Base-by-base conservation (phyloP, 2,329 filamentous ascomycete genomes). In the Alternaria panax region DNA sequence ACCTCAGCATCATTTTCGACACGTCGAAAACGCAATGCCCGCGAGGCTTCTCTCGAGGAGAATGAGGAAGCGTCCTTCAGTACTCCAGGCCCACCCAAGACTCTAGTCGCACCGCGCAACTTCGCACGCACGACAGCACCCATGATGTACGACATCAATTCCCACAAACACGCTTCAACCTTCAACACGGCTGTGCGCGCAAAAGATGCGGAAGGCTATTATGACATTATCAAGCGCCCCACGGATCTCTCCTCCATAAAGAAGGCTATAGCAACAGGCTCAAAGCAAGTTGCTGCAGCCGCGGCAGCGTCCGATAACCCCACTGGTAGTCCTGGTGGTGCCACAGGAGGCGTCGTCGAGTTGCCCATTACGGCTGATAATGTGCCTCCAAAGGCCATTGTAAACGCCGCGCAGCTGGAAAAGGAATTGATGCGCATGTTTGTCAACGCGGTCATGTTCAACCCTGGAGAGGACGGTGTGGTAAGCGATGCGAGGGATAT, bases 391-490 rank as follows among this genome's bases (percentile, higher is more conserved):
- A 92, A 89, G 69, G 92, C 89, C 20, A 97, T 98, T 69, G 92
- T 98, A 78, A 98, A 98, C 78, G 93, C 91, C 51, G 88, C 90
- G 1, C 95, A 98, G 76, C 84, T 98, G 16, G 94, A 98, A 78
- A 92, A 93, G 66, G 94, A 98, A 76, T 82, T 98, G 11, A 92
- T 96, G 69, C 91, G 96, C 70, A 97, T 98, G 92, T 97, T 98
- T 77, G 92, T 93, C 67, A 98, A 98, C 72, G 94, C 95, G 18
- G 91, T 97, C 78, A 98, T 99, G 95, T 99, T 97, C 82, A 98
- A 98, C 70, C 89, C 91, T 0, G 92, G 96, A 63, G 92, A 96
- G 77, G 92, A 94, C 36, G 92, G 91, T 4, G 89, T 97, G 28
- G 93, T 97, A 30, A 90, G 91, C 59, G 92, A 96, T 73, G 93